Evolutionary conservation across 2,329 filamentous ascomycete species (phyloP).

Genomic region (Ophiostoma himal-ulmi): DNA sequence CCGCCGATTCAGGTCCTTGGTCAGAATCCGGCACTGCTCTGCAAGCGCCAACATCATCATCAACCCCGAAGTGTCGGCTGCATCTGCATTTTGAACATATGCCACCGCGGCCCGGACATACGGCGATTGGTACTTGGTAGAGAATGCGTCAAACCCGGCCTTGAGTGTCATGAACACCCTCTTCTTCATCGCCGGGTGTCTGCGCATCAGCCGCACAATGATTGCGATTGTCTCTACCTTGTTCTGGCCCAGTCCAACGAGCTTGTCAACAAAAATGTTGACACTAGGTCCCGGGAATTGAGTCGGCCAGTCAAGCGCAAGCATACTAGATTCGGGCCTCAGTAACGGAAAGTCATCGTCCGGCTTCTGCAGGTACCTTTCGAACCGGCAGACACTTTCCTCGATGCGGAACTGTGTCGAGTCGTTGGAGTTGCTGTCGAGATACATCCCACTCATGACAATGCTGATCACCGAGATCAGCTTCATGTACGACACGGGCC

Average conservation of each 20-base stretch:
- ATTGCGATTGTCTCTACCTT: conserved; percentile 48
- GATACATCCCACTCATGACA: conserved; percentile 39
- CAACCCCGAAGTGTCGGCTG: conserved; percentile 36
- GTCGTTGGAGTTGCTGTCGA: conserved; percentile 4
- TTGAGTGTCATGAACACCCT: conserved; percentile 50
- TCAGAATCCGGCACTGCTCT: conserved; percentile 40
- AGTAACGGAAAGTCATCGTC: conserved; percentile 26
- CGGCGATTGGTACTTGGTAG: conserved; percentile 43
- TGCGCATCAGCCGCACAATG: conserved; percentile 50
- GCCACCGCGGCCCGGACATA: conserved; percentile 50
- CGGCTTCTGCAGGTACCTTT: conserved; percentile 23
- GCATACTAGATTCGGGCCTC: conserved; percentile 21
- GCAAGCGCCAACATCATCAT: conserved; percentile 41
- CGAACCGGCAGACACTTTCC: conserved; percentile 28
- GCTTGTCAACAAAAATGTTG: conserved; percentile 59
- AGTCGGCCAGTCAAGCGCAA: conserved; percentile 27
- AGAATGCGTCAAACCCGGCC: conserved; percentile 48
- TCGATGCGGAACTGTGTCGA: conserved; percentile 33
- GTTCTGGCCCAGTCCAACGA: conserved; percentile 58
- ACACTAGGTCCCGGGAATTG: conserved; percentile 20
- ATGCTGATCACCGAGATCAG: conserved; percentile 48
- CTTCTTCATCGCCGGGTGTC: conserved; percentile 46
- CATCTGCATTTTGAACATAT: conserved; percentile 45
- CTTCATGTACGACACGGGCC: conserved; percentile 49
- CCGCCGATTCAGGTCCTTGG: conserved; percentile 42